phyloP scores from a whole-genome alignment of 305 asterid species.

The Fraxinus velutina region DNA sequence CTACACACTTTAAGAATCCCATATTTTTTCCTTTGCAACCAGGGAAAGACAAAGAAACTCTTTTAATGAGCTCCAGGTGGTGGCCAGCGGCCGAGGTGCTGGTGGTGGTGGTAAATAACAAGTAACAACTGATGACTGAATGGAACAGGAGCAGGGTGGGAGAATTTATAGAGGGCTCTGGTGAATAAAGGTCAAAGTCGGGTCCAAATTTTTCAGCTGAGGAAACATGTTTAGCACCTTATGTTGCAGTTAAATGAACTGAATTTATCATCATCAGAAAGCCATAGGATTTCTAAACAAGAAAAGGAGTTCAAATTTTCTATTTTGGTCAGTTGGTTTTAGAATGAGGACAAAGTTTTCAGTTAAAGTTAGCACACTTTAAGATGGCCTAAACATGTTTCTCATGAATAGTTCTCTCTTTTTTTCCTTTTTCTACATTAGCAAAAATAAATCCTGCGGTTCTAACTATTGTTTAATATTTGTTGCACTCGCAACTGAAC shows the following conservation, averaged over 20 bases:
- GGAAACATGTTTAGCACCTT: conserved; percentile 24
- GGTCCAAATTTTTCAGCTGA: not conserved
- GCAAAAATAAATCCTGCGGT: not conserved
- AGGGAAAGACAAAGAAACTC: not conserved
- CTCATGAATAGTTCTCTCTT: conserved; percentile 5
- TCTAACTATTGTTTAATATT: not conserved
- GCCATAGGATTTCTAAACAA: not conserved
- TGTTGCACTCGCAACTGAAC: not conserved
- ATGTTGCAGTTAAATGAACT: conserved; percentile 28
- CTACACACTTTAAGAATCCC: conserved; percentile 30
- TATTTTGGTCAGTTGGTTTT: conserved; percentile 26
- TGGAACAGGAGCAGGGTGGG: conserved; percentile 7
- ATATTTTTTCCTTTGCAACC: conserved; percentile 14
- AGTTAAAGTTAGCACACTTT: conserved; percentile 18
- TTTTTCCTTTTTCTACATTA: not conserved
- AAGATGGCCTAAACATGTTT: conserved; percentile 23
- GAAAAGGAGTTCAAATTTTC: conserved; percentile 18
- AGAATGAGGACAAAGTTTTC: conserved; percentile 13
- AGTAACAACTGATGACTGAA: not conserved
- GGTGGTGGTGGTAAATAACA: not conserved
- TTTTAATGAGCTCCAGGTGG: not conserved
- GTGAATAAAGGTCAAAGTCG: conserved; percentile 15
- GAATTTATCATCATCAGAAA: not conserved
- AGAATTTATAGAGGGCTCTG: conserved; percentile 37
- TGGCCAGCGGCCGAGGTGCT: not conserved